These are phyloP conservation scores for Exophiala lecanii-corni DNA, from an alignment of 2,329 filamentous ascomycete species.

Conservation along the genomic window DNA sequence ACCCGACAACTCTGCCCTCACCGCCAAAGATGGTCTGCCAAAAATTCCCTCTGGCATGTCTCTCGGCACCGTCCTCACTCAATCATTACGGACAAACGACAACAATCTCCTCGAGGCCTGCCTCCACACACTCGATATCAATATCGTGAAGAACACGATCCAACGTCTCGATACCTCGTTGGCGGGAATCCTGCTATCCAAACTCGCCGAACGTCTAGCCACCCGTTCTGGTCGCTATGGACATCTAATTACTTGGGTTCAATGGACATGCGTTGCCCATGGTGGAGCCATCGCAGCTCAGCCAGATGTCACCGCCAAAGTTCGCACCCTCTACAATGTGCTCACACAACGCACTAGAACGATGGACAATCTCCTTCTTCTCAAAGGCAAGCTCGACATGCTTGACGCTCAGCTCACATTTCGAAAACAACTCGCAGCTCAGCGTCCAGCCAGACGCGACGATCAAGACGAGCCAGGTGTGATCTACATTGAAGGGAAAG, in stretches of 20 bases:
- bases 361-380: slow-evolving; percentile 72
- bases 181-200: slow-evolving; percentile 71
- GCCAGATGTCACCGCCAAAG: slow-evolving; percentile 72
- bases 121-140: slow-evolving; percentile 71
- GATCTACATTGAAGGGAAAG: slow-evolving; percentile 81
- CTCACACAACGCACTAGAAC: slow-evolving; percentile 80
- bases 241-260: slow-evolving; percentile 88
- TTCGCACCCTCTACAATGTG: slow-evolving; percentile 77
- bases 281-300: slow-evolving; percentile 86
- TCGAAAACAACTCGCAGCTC: slow-evolving; percentile 58
- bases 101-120: slow-evolving; percentile 85
- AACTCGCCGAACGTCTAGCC: slow-evolving; percentile 81
- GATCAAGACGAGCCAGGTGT: slow-evolving; percentile 56
- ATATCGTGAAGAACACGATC: slow-evolving; percentile 80
- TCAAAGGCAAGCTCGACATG: slow-evolving; percentile 96
- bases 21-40: slow-evolving; percentile 46
- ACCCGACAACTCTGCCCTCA: slow-evolving; percentile 37
- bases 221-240: slow-evolving; percentile 83
- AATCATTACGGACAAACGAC: slow-evolving; percentile 91
- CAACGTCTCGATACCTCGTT: slow-evolving; percentile 83
- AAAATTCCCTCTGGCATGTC: slow-evolving; percentile 67
- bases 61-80: slow-evolving; percentile 84
- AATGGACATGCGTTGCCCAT: slow-evolving; percentile 89
- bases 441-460: slow-evolving; percentile 50
- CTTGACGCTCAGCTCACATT: slow-evolving; percentile 83